Percentiles rank a stretch among this genome's conserved stretches.
These are phyloP conservation scores for Aspergillus puulaauensis DNA, from an alignment of 2,329 filamentous ascomycete genomes.

Conservation along the genomic window DNA sequence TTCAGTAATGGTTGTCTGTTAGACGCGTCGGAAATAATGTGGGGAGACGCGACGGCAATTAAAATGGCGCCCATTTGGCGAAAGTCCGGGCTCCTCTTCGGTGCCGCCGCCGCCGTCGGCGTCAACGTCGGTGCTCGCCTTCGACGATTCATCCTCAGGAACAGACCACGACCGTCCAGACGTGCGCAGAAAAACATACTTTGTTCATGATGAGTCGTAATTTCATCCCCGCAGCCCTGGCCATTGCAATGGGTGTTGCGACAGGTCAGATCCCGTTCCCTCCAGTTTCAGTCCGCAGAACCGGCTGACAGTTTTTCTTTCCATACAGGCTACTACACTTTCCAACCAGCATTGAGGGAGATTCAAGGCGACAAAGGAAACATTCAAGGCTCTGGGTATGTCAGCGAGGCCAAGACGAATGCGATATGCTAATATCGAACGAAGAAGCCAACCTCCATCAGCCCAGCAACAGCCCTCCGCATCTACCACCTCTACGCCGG, in stretches of 20 bases:
- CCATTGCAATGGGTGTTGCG: conserved; percentile 41
- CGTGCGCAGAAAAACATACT: background rate
- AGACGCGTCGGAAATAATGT: conserved; percentile 28
- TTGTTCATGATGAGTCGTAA: conserved; percentile 36
- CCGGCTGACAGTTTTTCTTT: background rate
- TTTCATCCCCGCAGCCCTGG: conserved; percentile 36
- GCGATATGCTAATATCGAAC: background rate
- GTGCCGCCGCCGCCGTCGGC: background rate
- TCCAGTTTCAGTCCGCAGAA: background rate
- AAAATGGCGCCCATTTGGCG: conserved; percentile 22
- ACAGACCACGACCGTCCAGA: background rate
- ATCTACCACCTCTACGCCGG: background rate
- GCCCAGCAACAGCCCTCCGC: background rate
- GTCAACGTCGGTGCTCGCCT: background rate
- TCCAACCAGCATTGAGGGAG: conserved; percentile 42
- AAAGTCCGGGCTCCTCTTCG: conserved; percentile 8
- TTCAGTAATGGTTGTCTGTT: background rate
- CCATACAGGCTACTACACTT: conserved; percentile 42
- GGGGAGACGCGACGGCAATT: conserved; percentile 25
- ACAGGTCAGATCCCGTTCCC: conserved; percentile 30
- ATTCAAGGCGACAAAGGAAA: conserved; percentile 31
- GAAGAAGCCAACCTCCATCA: background rate
- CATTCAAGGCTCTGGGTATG: conserved; percentile 2
- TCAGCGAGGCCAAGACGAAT: background rate
- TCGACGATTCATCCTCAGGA: background rate